phyloP scores from a whole-genome alignment of 306 rosid genomes.

The Boehmeria nivea region DNA sequence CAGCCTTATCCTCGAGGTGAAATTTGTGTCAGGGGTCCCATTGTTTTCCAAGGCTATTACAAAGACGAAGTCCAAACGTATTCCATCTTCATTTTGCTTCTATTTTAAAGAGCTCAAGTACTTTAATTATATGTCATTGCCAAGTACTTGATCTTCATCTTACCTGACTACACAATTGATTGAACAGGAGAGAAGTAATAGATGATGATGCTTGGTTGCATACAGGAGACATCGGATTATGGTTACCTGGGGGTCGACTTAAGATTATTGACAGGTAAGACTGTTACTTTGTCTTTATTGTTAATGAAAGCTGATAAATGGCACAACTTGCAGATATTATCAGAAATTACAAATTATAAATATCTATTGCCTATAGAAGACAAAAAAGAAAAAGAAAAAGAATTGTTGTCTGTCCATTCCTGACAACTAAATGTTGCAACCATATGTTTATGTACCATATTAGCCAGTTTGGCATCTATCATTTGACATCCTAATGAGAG shows the following conservation, averaged over 20 bases:
- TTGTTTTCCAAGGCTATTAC: conserved; percentile 68
- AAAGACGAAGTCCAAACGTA: conserved; percentile 83
- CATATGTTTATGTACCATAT: too few species aligned
- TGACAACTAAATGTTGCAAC: too few species aligned
- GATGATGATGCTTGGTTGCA: conserved; percentile 84
- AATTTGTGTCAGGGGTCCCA: conserved; percentile 91
- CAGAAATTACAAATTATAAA: too few species aligned
- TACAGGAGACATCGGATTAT: conserved; percentile 78
- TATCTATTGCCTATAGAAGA: too few species aligned
- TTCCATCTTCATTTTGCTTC: conserved; percentile 5
- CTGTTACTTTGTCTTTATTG: too few species aligned
- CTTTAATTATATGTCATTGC: conserved; percentile 6
- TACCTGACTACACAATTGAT: not conserved
- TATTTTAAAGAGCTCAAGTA: not conserved
- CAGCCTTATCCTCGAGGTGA: conserved; percentile 89
- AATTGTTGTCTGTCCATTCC: too few species aligned
- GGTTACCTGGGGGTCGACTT: conserved; percentile 81
- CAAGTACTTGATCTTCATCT: not conserved
- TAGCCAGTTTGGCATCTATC: too few species aligned
- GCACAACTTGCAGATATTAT: too few species aligned
- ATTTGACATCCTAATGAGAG: too few species aligned
- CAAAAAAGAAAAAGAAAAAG: too few species aligned
- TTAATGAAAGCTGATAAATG: too few species aligned
- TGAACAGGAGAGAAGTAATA: conserved; percentile 68
- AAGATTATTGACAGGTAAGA: conserved; percentile 88